A percentile compares a stretch with the other conserved stretches of the same genome.
phyloP scores from a whole-genome alignment of 805 yeast genomes.

The Ogataea ganodermae region DNA sequence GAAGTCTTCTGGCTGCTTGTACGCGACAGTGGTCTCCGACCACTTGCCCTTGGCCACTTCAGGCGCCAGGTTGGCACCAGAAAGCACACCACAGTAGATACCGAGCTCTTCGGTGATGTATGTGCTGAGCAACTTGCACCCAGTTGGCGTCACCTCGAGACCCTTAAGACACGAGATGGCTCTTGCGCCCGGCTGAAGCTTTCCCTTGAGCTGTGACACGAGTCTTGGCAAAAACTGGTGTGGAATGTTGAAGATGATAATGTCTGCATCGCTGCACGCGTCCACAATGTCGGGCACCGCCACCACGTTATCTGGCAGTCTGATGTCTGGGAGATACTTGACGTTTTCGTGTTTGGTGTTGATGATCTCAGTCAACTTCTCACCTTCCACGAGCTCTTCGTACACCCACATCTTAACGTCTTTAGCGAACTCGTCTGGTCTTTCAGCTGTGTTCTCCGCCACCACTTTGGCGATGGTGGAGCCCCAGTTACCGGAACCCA shows the following conservation, averaged over 20 bases:
- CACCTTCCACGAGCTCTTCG: constrained; percentile 79
- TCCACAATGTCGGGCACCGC: constrained; percentile 85
- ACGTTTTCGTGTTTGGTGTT: constrained; percentile 92
- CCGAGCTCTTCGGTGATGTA: constrained; percentile 80
- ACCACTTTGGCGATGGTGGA: constrained; percentile 95
- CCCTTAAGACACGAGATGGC: constrained; percentile 98
- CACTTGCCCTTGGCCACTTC: constrained; percentile 95
- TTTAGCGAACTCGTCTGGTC: constrained; percentile 69
- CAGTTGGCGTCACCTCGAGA: constrained; percentile 80
- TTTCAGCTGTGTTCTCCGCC: constrained; percentile 78
- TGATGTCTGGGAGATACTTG: constrained; percentile 86
- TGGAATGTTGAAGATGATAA: constrained; percentile 91
- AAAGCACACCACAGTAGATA: constrained; percentile 90
- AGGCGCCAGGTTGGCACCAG: constrained; percentile 97
- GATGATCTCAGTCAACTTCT: constrained; percentile 85
- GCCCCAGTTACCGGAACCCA: constrained; percentile 99
- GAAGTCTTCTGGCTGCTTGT: constrained; percentile 70
- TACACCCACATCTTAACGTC: constrained; percentile 96
- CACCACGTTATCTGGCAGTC: constrained; percentile 78
- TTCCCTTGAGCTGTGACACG: constrained; percentile 73
- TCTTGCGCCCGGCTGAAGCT: constrained; percentile 67
- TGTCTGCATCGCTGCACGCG: constrained; percentile 79
- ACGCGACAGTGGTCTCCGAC: constrained; percentile 98
- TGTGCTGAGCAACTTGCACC: constrained; percentile 80
- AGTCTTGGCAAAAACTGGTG: constrained; percentile 90